A percentile compares a stretch with the other conserved stretches of the same genome.
Evolutionary conservation across 2,329 filamentous ascomycete genomes (phyloP).

Genomic region (Xylaria multiplex): DNA sequence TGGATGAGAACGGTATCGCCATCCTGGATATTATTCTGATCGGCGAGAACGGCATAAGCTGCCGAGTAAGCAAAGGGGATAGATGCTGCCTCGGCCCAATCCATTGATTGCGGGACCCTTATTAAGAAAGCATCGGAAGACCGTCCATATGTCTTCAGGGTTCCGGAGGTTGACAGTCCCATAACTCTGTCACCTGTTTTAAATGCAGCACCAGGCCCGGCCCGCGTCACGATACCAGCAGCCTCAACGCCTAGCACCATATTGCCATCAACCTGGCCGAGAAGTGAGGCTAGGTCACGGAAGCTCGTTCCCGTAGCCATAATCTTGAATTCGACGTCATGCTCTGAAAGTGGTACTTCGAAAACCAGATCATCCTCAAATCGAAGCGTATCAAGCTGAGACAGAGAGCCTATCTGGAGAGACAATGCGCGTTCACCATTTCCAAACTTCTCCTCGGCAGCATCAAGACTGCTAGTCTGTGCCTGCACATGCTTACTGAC

Average conservation of each 20-base stretch:
- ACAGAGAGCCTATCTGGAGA: constrained; percentile 34
- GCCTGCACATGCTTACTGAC: constrained; percentile 38
- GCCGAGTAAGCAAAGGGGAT: constrained; percentile 41
- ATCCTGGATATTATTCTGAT: constrained; percentile 37
- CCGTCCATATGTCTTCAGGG: constrained; percentile 40
- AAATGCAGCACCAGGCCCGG: constrained; percentile 33
- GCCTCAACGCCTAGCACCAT: constrained; percentile 35
- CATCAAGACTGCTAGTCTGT: constrained; percentile 12
- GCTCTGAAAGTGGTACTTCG: constrained; percentile 24
- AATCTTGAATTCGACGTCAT: constrained; percentile 42
- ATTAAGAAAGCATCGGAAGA: constrained; percentile 35
- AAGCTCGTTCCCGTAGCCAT: constrained; percentile 39
- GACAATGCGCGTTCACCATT: constrained; percentile 10
- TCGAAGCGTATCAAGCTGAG: constrained; percentile 38
- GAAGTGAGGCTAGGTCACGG: constrained; percentile 34
- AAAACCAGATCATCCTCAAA: constrained; percentile 39
- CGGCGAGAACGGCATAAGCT: constrained; percentile 38
- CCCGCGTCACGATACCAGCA: constrained; percentile 40
- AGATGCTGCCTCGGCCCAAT: constrained; percentile 38
- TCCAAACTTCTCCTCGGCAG: constrained; percentile 16
- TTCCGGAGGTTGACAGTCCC: constrained; percentile 38
- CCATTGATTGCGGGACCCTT: constrained; percentile 35
- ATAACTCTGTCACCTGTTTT: constrained; percentile 40
- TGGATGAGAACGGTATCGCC: constrained; percentile 35
- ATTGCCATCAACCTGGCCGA: constrained; percentile 33